Conservation (phyloP, 2,329 filamentous ascomycete genomes). For the Trichoderma semiorbis region DNA sequence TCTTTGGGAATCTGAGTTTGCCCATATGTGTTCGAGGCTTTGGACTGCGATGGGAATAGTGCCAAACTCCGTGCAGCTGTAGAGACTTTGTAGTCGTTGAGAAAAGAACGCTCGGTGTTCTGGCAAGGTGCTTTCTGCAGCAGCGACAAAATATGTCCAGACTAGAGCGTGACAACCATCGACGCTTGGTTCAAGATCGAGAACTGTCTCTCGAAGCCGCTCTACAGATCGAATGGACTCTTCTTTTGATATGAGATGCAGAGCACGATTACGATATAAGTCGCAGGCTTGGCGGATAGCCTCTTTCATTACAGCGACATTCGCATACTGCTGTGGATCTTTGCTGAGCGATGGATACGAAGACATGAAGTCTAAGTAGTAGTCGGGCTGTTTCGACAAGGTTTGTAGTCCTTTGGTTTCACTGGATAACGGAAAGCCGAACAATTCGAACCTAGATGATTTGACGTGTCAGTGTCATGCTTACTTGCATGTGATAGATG, state of each 20-base stretch:
- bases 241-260: background rate
- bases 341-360: background rate
- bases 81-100: slow-evolving; percentile 1
- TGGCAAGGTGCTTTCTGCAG: background rate
- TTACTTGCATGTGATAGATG: background rate
- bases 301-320: slow-evolving; percentile 9
- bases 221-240: slow-evolving; percentile 7
- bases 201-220: slow-evolving; percentile 4
- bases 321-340: slow-evolving; percentile 3
- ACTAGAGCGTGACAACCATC: slow-evolving; percentile 8
- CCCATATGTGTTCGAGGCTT: slow-evolving; percentile 7
- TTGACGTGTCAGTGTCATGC: background rate
- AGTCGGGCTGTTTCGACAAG: slow-evolving; percentile 1
- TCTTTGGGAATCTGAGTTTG: slow-evolving; percentile 3
- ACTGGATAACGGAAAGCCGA: slow-evolving; percentile 7
- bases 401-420: slow-evolving; percentile 8
- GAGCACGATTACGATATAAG: slow-evolving; percentile 8
- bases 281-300: slow-evolving; percentile 7
- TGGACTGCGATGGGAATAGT: slow-evolving; percentile 10
- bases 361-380: slow-evolving; percentile 9
- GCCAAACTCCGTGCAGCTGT: slow-evolving; percentile 12
- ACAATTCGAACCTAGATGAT: slow-evolving; percentile 1
- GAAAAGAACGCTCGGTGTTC: slow-evolving; percentile 10
- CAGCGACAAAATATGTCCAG: slow-evolving; percentile 12
- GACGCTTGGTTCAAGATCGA: background rate